phyloP scores from a whole-genome alignment of 345 rosid genomes.

The Eucalyptus curtisii region DNA sequence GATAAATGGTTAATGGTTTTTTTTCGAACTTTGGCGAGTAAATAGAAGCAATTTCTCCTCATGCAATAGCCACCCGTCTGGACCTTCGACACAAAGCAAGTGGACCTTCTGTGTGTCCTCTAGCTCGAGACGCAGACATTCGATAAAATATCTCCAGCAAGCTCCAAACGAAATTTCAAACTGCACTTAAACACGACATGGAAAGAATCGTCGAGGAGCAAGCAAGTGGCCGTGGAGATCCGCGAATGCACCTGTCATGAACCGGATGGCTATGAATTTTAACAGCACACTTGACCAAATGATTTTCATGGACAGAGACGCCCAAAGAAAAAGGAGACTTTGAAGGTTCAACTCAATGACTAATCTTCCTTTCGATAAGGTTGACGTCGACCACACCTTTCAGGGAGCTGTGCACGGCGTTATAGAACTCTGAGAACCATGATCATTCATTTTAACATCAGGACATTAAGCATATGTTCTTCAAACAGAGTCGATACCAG shows the following conservation, averaged over 20 bases:
- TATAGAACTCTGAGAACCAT: neutral
- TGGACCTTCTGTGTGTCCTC: neutral
- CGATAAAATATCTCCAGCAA: neutral
- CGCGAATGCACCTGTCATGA: neutral
- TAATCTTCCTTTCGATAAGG: neutral
- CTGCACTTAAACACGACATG: neutral
- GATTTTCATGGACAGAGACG: neutral
- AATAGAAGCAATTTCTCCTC: neutral
- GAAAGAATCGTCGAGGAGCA: neutral
- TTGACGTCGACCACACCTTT: neutral
- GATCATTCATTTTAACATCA: neutral
- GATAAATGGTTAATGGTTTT: neutral
- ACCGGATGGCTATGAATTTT: fast-evolving
- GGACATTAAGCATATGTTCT: neutral
- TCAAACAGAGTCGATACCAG: neutral
- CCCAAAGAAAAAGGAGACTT: neutral
- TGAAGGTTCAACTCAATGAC: neutral
- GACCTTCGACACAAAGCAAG: neutral
- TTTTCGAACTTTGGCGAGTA: neutral
- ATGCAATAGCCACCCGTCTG: neutral
- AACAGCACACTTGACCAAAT: neutral
- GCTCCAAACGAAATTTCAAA: neutral
- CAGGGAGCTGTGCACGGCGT: neutral
- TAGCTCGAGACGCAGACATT: neutral
- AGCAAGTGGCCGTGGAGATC: neutral